Percentiles rank a stretch among this genome's conserved stretches.
Evolutionary conservation across 23 red algal species (phyloP).

Genomic region (Chondrus crispus): DNA sequence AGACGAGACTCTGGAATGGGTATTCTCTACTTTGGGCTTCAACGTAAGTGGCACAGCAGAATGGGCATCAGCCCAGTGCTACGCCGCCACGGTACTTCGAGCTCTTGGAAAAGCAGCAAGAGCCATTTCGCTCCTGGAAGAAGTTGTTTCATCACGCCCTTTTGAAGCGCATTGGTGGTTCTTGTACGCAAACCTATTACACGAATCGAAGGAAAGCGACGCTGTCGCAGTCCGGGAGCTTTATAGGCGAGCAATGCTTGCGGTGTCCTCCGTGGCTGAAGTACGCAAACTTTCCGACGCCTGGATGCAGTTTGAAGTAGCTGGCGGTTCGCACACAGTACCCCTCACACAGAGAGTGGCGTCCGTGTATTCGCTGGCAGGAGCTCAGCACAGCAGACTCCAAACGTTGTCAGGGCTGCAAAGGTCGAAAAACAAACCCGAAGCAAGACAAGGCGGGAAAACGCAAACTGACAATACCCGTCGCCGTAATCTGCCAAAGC

Average conservation of each 20-base stretch:
- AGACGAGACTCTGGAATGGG: not conserved
- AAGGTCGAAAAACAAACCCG: not conserved
- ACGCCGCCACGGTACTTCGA: slow-evolving; percentile 1
- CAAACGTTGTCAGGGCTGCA: not conserved
- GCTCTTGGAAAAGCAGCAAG: not conserved
- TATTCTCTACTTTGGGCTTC: slow-evolving; percentile 1
- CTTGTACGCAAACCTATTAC: not conserved
- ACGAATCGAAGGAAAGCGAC: not conserved
- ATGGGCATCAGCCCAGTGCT: slow-evolving; percentile 24
- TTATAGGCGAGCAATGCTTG: not conserved
- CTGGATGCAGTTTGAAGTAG: slow-evolving; percentile 21
- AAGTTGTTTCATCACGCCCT: not conserved
- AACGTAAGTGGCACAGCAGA: slow-evolving; percentile 17
- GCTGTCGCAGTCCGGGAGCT: not conserved
- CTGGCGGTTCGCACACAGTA: not conserved
- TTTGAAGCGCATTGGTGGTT: slow-evolving; percentile 15
- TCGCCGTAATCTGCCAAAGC: not conserved
- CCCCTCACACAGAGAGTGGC: too few relatives aligned
- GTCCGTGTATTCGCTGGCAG: too few relatives aligned
- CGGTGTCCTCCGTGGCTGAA: not conserved
- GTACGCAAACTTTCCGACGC: slow-evolving; percentile 29
- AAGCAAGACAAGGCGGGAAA: not conserved
- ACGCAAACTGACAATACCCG: not conserved
- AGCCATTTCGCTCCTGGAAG: slow-evolving; percentile 17
- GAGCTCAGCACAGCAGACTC: not conserved